phyloP scores from a whole-genome alignment of 129 eudicot species.

The Silybum marianum region DNA sequence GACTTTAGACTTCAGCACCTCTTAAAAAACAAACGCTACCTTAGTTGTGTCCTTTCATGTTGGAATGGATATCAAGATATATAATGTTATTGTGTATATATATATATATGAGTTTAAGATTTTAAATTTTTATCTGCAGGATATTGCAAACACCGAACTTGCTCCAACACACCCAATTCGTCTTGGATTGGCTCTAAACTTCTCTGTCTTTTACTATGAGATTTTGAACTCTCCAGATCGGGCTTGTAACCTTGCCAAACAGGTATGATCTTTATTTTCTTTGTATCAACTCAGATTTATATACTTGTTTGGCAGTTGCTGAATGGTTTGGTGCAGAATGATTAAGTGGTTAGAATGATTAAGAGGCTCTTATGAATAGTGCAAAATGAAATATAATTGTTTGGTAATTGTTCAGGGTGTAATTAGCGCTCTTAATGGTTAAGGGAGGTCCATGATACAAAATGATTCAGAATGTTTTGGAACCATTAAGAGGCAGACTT shows the following conservation, averaged over 20 bases:
- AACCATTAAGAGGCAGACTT: too few species aligned
- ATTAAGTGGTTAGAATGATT: too few species aligned
- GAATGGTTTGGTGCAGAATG: too few species aligned
- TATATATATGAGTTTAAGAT: neutral
- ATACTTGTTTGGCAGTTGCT: too few species aligned
- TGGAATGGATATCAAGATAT: neutral
- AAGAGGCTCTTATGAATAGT: too few species aligned
- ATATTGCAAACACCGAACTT: constrained; percentile 53
- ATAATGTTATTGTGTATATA: neutral
- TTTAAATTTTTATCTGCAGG: constrained; percentile 33
- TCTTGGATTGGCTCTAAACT: constrained; percentile 58
- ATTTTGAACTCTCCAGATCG: constrained; percentile 62
- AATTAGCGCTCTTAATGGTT: too few species aligned
- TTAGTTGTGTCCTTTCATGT: neutral
- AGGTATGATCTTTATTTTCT: constrained; percentile 32
- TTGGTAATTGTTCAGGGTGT: too few species aligned
- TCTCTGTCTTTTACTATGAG: constrained; percentile 66
- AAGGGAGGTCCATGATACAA: too few species aligned
- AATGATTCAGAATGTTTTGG: too few species aligned
- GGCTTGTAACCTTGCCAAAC: constrained; percentile 65
- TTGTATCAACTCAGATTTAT: neutral
- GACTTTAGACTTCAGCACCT: too few species aligned
- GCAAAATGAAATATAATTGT: too few species aligned
- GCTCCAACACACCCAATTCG: constrained; percentile 66
- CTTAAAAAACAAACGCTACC: too few species aligned